A percentile compares a stretch with the other conserved stretches of the same genome.
These are phyloP conservation scores for Bjerkandera adusta DNA, from an alignment of 1,284 basidiomycete genomes.

Conservation along the genomic window DNA sequence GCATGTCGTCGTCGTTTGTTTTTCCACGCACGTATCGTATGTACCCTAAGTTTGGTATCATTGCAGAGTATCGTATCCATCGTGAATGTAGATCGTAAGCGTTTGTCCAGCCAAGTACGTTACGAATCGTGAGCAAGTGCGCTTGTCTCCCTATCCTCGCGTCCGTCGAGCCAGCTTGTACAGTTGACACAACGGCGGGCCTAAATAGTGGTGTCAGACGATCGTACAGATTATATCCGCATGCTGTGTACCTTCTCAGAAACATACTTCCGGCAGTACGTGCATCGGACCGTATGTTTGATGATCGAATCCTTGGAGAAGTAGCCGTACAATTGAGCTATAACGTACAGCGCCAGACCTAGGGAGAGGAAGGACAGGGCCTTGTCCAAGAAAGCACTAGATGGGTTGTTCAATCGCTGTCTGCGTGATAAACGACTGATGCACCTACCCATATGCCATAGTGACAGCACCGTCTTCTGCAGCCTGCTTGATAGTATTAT, in stretches of 20 bases:
- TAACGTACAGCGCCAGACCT: slow-evolving; percentile 13
- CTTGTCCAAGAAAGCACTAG: slow-evolving; percentile 15
- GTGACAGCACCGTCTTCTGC: slow-evolving; percentile 16
- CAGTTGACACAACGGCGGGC: slow-evolving; percentile 16
- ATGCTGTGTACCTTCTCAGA: slow-evolving; percentile 13
- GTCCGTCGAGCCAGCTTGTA: slow-evolving; percentile 17
- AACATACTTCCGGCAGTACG: slow-evolving; percentile 16
- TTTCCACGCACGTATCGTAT: too few species aligned
- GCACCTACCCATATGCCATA: slow-evolving; percentile 15
- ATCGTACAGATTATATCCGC: not conserved
- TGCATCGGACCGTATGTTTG: slow-evolving; percentile 15
- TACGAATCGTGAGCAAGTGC: too few species aligned
- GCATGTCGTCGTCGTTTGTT: too few species aligned
- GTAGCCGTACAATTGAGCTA: slow-evolving; percentile 13
- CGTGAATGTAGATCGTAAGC: too few species aligned
- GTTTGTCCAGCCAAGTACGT: too few species aligned
- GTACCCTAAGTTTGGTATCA: too few species aligned
- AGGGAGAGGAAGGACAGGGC: slow-evolving; percentile 13
- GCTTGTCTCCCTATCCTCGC: slow-evolving; percentile 14
- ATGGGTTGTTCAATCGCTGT: not conserved
- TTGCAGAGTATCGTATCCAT: too few species aligned
- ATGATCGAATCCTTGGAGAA: slow-evolving; percentile 17
- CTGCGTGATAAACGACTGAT: not conserved
- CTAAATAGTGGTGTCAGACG: not conserved
- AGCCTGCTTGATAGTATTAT: slow-evolving; percentile 16